Percentiles rank a stretch among this genome's conserved stretches.
Conservation (phyloP, 2,329 filamentous ascomycete genomes). For the Alternaria brassicae region DNA sequence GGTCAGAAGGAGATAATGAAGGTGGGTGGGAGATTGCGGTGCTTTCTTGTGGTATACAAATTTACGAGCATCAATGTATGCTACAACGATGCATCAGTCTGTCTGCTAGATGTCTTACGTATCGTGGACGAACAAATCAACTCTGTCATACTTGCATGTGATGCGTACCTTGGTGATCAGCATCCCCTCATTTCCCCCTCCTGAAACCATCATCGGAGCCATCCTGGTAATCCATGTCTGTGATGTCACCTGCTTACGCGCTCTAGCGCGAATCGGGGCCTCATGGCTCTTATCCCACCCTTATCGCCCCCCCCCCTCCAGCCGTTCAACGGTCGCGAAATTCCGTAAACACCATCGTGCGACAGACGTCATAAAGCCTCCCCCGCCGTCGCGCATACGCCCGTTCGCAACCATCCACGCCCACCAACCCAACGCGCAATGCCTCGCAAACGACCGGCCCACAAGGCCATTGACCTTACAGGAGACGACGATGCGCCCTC, state of each 20-base stretch:
- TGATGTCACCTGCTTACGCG: slow-evolving; percentile 31
- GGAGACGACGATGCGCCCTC: slow-evolving; percentile 9
- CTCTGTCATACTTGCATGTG: not conserved
- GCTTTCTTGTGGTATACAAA: not conserved
- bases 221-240: not conserved
- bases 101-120: not conserved
- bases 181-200: not conserved
- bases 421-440: not conserved
- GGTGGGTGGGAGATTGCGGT: not conserved
- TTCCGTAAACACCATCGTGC: slow-evolving; percentile 1
- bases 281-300: not conserved
- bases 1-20: not conserved
- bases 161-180: not conserved
- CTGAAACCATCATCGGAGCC: not conserved
- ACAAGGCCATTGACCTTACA: slow-evolving; percentile 17
- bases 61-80: not conserved
- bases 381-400: not conserved
- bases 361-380: not conserved
- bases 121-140: not conserved
- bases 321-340: not conserved
- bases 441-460: slow-evolving; percentile 15
- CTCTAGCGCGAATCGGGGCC: slow-evolving; percentile 19
- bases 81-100: not conserved
- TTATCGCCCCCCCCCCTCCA: not conserved
- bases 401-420: not conserved